Base-by-base conservation (phyloP, 371 early-diverging fungal species). In the Syncephalastrum racemosum region DNA sequence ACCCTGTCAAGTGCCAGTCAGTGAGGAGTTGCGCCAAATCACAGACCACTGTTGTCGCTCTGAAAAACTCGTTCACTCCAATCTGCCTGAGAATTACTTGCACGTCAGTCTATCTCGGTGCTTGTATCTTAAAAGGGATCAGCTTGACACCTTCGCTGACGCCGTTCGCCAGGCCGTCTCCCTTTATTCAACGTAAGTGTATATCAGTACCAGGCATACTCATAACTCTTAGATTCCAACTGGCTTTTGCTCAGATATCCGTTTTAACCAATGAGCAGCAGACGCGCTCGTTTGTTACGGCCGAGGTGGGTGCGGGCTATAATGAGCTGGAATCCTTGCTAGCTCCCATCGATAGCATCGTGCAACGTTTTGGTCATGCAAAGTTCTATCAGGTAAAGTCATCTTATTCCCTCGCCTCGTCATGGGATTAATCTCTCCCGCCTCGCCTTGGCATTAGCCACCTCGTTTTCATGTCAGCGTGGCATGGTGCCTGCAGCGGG, bases 381-480 rank as follows among this genome's bases (percentile, higher is more conserved):
- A 25, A 27, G 14, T 79, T 75, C 45, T 79, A 79, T 47, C 39
- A 75, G 56, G 75, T 66, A 63, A 50, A 44, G 14, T n/a, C 36
- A 16, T 13, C 20, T 20, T 36, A 7, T 10, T 40, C 1, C 7
- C 24, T 23, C 15, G 18, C 10, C 2, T 41, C 12, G 0, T 5
- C 36, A 5, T 31, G 6, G 36, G 10, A 8, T 31, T 31, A 31
- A 31, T 22, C 16, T 36, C 42, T 41, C 16, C 23, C 44, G n/a
- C 14, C 6, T 24, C 49, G 24, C 22, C 54, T 19, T 16, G 7
- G 2, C 46, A 15, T 49, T 50, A 74, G 67, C 79, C 79, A 10
- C 73, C 79, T 4, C 58, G 79, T 3, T 79, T 79, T 51, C 79
- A 79, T 61, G 66, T 72, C 8, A 79, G 79, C 53, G 54, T 79